Percentiles rank a stretch among this genome's conserved stretches.
phyloP scores from a whole-genome alignment of 345 rosid species.

The Reutealis trisperma region DNA sequence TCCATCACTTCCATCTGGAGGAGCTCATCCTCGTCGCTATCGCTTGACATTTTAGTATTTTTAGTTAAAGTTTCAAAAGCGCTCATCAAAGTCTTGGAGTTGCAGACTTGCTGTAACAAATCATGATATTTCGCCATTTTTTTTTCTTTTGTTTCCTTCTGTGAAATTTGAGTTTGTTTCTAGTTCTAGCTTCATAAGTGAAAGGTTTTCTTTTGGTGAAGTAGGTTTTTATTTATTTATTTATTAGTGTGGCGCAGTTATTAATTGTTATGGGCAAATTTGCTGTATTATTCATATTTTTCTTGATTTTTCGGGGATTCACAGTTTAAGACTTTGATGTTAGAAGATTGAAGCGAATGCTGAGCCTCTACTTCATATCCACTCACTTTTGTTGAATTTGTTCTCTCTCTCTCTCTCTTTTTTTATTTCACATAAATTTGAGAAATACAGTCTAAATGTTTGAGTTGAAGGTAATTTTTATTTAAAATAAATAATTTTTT shows the following conservation, averaged over 20 bases:
- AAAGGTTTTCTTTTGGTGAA: not conserved
- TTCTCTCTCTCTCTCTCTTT: not conserved
- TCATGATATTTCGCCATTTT: constrained; percentile 48
- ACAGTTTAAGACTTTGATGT: constrained; percentile 7
- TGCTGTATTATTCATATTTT: constrained; percentile 1
- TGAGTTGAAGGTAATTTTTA: too few species aligned
- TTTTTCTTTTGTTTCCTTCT: not conserved
- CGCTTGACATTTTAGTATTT: constrained; percentile 65
- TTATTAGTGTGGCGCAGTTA: not conserved
- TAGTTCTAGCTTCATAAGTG: not conserved
- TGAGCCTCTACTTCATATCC: not conserved
- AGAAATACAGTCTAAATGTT: too few species aligned
- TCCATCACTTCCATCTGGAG: constrained; percentile 93
- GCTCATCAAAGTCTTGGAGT: not conserved
- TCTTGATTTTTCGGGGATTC: not conserved
- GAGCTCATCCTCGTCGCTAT: constrained; percentile 95
- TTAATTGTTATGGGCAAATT: not conserved
- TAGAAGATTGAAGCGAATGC: not conserved
- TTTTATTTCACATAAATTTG: not conserved
- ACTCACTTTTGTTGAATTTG: not conserved
- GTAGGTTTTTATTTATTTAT: not conserved
- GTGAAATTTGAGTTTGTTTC: not conserved
- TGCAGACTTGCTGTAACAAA: constrained; percentile 35
- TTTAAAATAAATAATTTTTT: too few species aligned
- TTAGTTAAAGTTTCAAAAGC: constrained; percentile 19